These are phyloP conservation scores for Novymonas esmeraldas DNA, from an alignment of 208 protist genomes.

Conservation along the genomic window DNA sequence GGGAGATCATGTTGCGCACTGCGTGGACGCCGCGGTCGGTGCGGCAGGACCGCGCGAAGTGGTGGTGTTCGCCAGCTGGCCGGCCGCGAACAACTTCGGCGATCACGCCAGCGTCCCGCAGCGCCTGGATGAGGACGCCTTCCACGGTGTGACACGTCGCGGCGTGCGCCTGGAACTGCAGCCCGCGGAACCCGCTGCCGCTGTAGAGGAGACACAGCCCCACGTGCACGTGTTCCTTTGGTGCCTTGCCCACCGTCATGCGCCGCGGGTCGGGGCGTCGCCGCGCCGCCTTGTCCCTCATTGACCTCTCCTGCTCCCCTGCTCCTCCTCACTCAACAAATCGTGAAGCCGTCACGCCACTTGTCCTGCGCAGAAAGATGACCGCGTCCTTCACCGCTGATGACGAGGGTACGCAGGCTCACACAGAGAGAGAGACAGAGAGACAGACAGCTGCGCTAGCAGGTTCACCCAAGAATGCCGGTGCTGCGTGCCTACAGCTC, in stretches of 20 bases:
- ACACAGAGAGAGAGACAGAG: background rate
- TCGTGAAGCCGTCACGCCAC: too few species aligned
- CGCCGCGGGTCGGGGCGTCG: slow-evolving; percentile 37
- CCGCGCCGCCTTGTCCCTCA: slow-evolving; percentile 18
- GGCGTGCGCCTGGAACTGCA: slow-evolving; percentile 82
- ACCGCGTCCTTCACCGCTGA: too few species aligned
- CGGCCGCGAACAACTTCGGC: slow-evolving; percentile 41
- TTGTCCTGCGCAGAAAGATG: too few species aligned
- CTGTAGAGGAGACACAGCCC: slow-evolving; percentile 73
- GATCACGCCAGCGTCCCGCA: slow-evolving; percentile 68
- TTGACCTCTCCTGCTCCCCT: too few species aligned
- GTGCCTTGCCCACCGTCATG: slow-evolving; percentile 49
- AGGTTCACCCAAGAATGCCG: too few species aligned
- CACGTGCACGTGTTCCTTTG: slow-evolving; percentile 61
- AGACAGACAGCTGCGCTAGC: background rate
- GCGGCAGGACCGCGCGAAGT: slow-evolving; percentile 76
- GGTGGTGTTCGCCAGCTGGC: slow-evolving; percentile 43
- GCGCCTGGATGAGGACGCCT: slow-evolving; percentile 72
- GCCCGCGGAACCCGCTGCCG: slow-evolving; percentile 65
- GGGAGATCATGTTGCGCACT: slow-evolving; percentile 71
- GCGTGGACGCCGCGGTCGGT: slow-evolving; percentile 89
- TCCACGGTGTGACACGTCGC: slow-evolving; percentile 84
- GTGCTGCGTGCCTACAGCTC: too few species aligned
- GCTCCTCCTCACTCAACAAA: too few species aligned
- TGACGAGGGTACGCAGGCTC: background rate